phyloP scores from a whole-genome alignment of 352 stramenopile genomes.

The Halophytophthora batemanensis region DNA sequence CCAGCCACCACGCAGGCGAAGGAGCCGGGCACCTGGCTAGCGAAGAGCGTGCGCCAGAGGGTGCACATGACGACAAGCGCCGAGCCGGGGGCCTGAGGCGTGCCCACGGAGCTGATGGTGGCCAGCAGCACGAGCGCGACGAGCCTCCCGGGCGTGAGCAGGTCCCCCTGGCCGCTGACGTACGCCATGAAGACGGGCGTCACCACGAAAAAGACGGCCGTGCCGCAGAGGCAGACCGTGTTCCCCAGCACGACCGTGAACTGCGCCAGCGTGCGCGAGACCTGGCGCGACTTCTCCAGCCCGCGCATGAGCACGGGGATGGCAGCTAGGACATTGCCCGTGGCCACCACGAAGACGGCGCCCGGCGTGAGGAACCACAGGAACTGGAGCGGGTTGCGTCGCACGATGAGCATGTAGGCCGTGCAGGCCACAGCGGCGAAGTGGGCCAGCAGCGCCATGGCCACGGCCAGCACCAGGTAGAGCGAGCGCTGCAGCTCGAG shows the following conservation, averaged over 20 bases:
- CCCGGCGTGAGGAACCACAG: constrained; percentile 49
- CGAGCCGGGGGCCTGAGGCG: constrained; percentile 29
- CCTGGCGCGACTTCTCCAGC: constrained; percentile 55
- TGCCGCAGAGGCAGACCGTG: constrained; percentile 47
- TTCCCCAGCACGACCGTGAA: constrained; percentile 54
- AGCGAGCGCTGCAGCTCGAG: constrained; percentile 31
- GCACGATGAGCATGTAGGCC: constrained; percentile 54
- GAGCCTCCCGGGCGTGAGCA: constrained; percentile 37
- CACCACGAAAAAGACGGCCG: constrained; percentile 49
- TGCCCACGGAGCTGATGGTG: constrained; percentile 51
- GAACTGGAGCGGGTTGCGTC: constrained; percentile 62
- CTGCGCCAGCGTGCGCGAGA: constrained; percentile 63
- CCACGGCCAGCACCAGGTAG: constrained; percentile 40
- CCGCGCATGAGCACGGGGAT: constrained; percentile 62
- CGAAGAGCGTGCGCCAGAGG: constrained; percentile 51
- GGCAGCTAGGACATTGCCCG: constrained; percentile 41
- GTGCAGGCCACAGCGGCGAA: constrained; percentile 56
- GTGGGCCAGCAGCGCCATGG: constrained; percentile 35
- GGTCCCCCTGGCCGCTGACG: constrained; percentile 35
- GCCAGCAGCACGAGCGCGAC: constrained; percentile 43
- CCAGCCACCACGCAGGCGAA: constrained; percentile 42
- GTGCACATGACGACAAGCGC: constrained; percentile 52
- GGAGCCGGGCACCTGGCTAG: constrained; percentile 27
- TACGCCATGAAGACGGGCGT: constrained; percentile 63
- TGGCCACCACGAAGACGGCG: constrained; percentile 55